A percentile compares a stretch with the other conserved stretches of the same genome.
Evolutionary conservation across 1,139 yeast genomes (phyloP).

Genomic region (Hemisphaericaspora xylanilytica): DNA sequence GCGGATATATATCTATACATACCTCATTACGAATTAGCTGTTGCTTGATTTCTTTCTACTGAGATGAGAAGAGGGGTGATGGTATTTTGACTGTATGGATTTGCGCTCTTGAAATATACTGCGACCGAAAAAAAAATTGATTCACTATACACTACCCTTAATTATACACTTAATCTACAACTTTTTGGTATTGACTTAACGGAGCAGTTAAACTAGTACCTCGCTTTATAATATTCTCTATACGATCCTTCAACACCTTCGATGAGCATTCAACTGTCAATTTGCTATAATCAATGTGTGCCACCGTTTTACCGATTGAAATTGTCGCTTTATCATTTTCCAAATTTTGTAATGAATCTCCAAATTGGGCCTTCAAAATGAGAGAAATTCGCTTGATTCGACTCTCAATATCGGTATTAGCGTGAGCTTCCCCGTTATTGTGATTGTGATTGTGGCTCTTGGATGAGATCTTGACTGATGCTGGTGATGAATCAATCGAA

Average conservation of each 20-base stretch:
- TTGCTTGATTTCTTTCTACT: neutral
- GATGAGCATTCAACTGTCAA: conserved; percentile 75
- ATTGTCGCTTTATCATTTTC: conserved; percentile 51
- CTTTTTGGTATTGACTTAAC: conserved; percentile 37
- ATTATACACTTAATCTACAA: neutral
- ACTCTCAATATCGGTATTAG: conserved; percentile 42
- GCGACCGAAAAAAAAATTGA: neutral
- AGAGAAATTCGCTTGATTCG: conserved; percentile 63
- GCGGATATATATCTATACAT: conserved; percentile 2
- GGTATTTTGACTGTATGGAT: neutral
- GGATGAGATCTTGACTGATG: conserved; percentile 84
- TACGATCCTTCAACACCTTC: conserved; percentile 74
- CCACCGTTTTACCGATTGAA: conserved; percentile 70
- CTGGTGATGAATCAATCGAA: conserved; percentile 93
- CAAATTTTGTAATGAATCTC: conserved; percentile 57
- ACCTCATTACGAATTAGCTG: conserved; percentile 8
- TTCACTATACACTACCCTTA: neutral
- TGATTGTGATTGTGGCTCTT: conserved; percentile 51
- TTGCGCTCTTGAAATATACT: too few species aligned
- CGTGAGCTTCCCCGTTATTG: conserved; percentile 17
- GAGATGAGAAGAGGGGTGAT: neutral
- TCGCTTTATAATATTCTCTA: conserved; percentile 74
- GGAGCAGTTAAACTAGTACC: conserved; percentile 87
- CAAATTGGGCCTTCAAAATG: conserved; percentile 81
- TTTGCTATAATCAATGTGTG: conserved; percentile 61